These are phyloP conservation scores for Drosera capensis DNA, from an alignment of 148 eudicot species.

Conservation along the genomic window DNA sequence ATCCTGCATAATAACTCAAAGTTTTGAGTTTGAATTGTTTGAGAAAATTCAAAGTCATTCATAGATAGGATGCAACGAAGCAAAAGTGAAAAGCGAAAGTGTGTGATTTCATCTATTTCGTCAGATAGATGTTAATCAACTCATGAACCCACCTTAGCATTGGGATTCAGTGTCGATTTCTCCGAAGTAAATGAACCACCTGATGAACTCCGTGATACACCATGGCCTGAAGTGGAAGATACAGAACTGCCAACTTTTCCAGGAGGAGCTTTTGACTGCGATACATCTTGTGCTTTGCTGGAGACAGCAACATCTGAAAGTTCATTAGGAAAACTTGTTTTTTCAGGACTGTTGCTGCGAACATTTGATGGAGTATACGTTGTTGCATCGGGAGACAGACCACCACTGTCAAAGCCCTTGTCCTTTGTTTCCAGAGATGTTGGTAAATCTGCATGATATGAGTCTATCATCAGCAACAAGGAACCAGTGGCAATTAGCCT, in stretches of 20 bases:
- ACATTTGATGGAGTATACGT: slow-evolving; percentile 24
- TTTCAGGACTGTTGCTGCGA: slow-evolving; percentile 30
- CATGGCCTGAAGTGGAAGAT: slow-evolving; percentile 46
- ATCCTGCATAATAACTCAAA: no score
- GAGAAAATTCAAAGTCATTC: no score
- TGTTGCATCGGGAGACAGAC: slow-evolving; percentile 23
- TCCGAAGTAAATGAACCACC: slow-evolving; percentile 76
- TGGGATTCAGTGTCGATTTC: slow-evolving; percentile 76
- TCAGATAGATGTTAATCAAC: no score
- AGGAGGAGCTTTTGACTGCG: slow-evolving; percentile 26
- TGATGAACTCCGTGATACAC: slow-evolving; percentile 75
- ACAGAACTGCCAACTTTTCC: slow-evolving; percentile 45
- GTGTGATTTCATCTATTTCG: no score
- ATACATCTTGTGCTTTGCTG: slow-evolving; percentile 21
- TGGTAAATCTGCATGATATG: slow-evolving; percentile 24
- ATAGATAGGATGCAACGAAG: no score
- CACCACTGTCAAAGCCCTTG: slow-evolving; percentile 29
- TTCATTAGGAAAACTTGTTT: slow-evolving; percentile 22
- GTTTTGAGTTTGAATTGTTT: no score
- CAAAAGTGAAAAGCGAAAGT: no score
- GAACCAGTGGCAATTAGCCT: no score
- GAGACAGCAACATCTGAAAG: slow-evolving; percentile 21
- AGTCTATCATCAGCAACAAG: slow-evolving; percentile 4
- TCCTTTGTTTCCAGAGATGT: slow-evolving; percentile 18
- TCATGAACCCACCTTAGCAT: slow-evolving; percentile 60